These are phyloP conservation scores for Balansia obtecta DNA, from an alignment of 2,329 filamentous ascomycete species.

Conservation along the genomic window DNA sequence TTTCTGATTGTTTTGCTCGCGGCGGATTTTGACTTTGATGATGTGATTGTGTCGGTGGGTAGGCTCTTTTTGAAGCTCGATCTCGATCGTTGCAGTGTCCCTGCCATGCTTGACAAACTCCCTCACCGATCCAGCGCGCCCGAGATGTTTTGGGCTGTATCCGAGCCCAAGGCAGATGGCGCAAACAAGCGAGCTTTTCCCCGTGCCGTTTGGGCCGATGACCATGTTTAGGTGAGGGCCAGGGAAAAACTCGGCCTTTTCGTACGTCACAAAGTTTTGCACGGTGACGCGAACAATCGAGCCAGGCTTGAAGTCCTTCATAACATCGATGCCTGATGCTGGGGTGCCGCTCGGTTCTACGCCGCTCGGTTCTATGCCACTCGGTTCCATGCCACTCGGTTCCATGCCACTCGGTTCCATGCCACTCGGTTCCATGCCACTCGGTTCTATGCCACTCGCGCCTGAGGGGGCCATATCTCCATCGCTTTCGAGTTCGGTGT, in stretches of 20 bases:
- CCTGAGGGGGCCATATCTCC: slow-evolving; percentile 5
- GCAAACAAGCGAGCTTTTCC: slow-evolving; percentile 94
- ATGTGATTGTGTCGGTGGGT: slow-evolving; percentile 53
- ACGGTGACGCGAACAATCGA: slow-evolving; percentile 81
- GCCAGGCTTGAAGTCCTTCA: slow-evolving; percentile 50
- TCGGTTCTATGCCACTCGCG: slow-evolving; percentile 7
- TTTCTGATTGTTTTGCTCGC: slow-evolving; percentile 69
- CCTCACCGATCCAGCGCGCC: slow-evolving; percentile 69
- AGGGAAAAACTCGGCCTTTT: slow-evolving; percentile 77
- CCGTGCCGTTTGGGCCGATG: slow-evolving; percentile 96
- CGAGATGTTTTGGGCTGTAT: slow-evolving; percentile 69
- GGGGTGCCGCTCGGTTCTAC: slow-evolving; percentile 4
- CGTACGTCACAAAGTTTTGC: slow-evolving; percentile 90
- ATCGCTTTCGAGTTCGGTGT: slow-evolving; percentile 12
- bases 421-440: slow-evolving; percentile 9
- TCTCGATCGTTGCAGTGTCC: slow-evolving; percentile 69
- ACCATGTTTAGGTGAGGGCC: slow-evolving; percentile 96
- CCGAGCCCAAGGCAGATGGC: slow-evolving; percentile 90
- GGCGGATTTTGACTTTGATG: slow-evolving; percentile 63
- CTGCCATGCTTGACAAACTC: slow-evolving; percentile 92
- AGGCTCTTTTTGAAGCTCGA: slow-evolving; percentile 64
- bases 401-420: slow-evolving; percentile 7
- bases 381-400: slow-evolving; percentile 8
- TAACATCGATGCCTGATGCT: slow-evolving; percentile 8
- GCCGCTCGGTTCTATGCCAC: slow-evolving; percentile 10